Evolutionary conservation across 2,329 filamentous ascomycete species (phyloP), one percentile per base, ranked within the genome.

Genomic region (Saccharata proteae): DNA sequence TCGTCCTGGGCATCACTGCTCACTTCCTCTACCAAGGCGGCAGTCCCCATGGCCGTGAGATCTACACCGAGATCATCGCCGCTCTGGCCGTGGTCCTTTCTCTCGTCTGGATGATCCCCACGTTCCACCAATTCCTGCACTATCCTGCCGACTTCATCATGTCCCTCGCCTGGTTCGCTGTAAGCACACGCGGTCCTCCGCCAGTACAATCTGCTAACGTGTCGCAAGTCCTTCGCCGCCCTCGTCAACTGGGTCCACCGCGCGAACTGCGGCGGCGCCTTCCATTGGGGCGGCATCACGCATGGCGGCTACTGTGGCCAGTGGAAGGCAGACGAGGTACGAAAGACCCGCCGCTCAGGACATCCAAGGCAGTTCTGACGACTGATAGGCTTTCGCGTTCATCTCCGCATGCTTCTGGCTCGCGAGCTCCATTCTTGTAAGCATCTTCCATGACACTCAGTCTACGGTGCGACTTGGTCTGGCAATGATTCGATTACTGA

Each of bases 351-450:
- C n/a, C n/a, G n/a, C n/a, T n/a, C n/a, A n/a, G n/a, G n/a, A n/a
- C n/a, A n/a, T n/a, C n/a, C n/a, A n/a, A n/a, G n/a, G n/a, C n/a
- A n/a, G n/a, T n/a, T n/a, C n/a, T n/a, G n/a, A n/a, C n/a, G n/a
- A n/a, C n/a, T n/a, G n/a, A n/a, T n/a, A n/a, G n/a, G 78, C 78
- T 4, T 84, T 85, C 47, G 60, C 66, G 29, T 85, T 85, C 57
- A 55, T 84, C 33, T 77, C 74, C 3, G 77, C 77, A 34, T 65
- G 80, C 41, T 62, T 75, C 47, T 85, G 79, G 79, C 66, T 84
- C 23, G 69, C 62, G 9, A 79, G 74, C 27, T 67, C 66, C 11
- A 45, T 78, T 13, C 47, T 81, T 25, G 71, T 61, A 46, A 24
- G 31, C 32, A n/a, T n/a, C 10, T 22, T 22, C 8, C n/a, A 22